Conservation (phyloP, 257 asterid genomes). For the Penstemon barbatus region DNA sequence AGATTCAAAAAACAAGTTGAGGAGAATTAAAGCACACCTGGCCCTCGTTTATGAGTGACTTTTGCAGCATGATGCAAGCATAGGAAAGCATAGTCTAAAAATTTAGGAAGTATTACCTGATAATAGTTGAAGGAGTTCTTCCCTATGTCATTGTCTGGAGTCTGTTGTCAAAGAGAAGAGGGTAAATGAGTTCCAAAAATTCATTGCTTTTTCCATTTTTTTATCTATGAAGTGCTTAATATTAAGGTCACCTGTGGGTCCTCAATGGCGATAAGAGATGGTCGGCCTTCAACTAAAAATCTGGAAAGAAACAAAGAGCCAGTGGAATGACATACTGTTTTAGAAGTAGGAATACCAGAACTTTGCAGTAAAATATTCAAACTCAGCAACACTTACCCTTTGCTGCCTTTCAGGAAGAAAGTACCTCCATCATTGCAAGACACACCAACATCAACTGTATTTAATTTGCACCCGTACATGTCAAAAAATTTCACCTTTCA, state of each 20-base stretch:
- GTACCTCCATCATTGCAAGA: conserved; percentile 76
- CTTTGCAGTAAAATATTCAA: conserved; percentile 1
- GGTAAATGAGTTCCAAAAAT: neutral
- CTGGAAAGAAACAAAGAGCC: conserved; percentile 40
- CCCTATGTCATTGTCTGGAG: conserved; percentile 91
- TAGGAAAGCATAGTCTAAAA: conserved; percentile 2
- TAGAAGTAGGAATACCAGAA: neutral
- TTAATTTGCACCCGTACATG: conserved; percentile 84
- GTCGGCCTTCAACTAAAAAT: conserved; percentile 60
- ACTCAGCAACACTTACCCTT: conserved; percentile 53
- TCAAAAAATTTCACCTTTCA: conserved; percentile 84
- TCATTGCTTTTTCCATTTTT: neutral
- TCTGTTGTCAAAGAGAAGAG: conserved; percentile 46
- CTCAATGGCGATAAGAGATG: conserved; percentile 70
- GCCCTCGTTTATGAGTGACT: neutral
- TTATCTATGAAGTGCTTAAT: neutral
- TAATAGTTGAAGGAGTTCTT: conserved; percentile 88
- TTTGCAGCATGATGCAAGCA: conserved; percentile 10
- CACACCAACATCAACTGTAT: conserved; percentile 83
- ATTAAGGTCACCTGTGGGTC: conserved; percentile 82
- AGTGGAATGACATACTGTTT: conserved; percentile 3
- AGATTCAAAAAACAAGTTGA: conserved; percentile 14
- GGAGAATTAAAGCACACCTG: neutral
- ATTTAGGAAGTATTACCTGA: conserved; percentile 47
- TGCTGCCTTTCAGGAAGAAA: conserved; percentile 64